Conservation (phyloP, 73 alveolate genomes). For the Tetrahymena thermophila region DNA sequence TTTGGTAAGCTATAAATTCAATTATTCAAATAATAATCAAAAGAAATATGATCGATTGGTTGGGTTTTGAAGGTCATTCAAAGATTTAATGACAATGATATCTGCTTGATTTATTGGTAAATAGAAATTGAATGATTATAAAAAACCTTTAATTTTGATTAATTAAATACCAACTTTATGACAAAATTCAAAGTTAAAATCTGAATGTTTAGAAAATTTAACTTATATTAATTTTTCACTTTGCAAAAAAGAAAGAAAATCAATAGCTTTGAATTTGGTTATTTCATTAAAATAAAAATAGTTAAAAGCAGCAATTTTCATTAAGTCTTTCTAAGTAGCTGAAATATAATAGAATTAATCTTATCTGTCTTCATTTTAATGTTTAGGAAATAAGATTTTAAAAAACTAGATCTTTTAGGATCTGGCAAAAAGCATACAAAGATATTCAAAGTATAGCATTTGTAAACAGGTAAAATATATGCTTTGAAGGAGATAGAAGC, state of each 20-base stretch:
- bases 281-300: too few species aligned
- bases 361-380: slow-evolving; percentile 1
- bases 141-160: not conserved
- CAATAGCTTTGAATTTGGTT: not conserved
- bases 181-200: not conserved
- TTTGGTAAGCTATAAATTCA: not conserved
- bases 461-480: slow-evolving; percentile 74
- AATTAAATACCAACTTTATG: not conserved
- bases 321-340: not conserved
- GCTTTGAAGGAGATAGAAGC: slow-evolving; percentile 96
- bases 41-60: not conserved
- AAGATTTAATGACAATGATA: not conserved
- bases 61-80: not conserved
- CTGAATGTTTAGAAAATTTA: not conserved
- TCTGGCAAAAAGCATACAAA: slow-evolving; percentile 92
- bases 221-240: not conserved
- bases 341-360: not conserved
- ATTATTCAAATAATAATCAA: not conserved
- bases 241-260: not conserved
- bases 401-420: slow-evolving; percentile 91
- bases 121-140: not conserved
- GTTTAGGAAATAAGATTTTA: slow-evolving; percentile 87
- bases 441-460: slow-evolving; percentile 82
- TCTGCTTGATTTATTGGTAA: not conserved
- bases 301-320: not conserved